Percentiles rank a stretch among this genome's conserved stretches.
phyloP scores from a whole-genome alignment of 768 basidiomycete species.

The Suillus occidentalis region DNA sequence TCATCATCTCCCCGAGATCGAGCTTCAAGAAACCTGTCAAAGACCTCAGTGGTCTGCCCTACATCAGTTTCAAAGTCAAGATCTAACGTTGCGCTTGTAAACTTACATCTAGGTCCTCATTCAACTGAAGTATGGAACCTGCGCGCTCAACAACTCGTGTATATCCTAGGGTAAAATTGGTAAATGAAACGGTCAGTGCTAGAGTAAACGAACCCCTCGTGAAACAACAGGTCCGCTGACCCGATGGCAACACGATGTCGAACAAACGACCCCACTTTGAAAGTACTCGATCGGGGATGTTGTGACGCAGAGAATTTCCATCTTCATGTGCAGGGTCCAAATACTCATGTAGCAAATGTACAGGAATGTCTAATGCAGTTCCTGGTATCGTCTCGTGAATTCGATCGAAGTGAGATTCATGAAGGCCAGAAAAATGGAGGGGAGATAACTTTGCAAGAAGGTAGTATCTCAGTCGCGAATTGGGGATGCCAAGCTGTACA shows the following conservation, averaged over 20 bases:
- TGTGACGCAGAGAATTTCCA: conserved; percentile 26
- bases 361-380: neutral
- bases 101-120: conserved; percentile 62
- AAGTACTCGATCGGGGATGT: conserved; percentile 62
- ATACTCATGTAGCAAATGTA: conserved; percentile 13
- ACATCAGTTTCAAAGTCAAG: neutral
- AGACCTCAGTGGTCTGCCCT: conserved; percentile 59
- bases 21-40: conserved; percentile 52
- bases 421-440: conserved; percentile 35
- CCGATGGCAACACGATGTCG: conserved; percentile 71
- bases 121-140: conserved; percentile 76
- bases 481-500: conserved; percentile 77
- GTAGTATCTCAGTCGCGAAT: conserved; percentile 81
- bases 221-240: conserved; percentile 72
- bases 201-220: conserved; percentile 55
- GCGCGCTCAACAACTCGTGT: conserved; percentile 74
- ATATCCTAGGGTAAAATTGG: conserved; percentile 50
- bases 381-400: conserved; percentile 58
- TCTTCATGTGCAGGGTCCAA: conserved; percentile 14
- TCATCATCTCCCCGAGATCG: conserved; percentile 39
- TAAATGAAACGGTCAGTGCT: neutral
- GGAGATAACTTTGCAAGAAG: conserved; percentile 61
- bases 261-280: conserved; percentile 77
- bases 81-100: conserved; percentile 2
- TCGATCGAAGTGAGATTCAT: conserved; percentile 15